These are phyloP conservation scores for Lachnellula subtilissima DNA, from an alignment of 2,329 filamentous ascomycete genomes.

Conservation along the genomic window DNA sequence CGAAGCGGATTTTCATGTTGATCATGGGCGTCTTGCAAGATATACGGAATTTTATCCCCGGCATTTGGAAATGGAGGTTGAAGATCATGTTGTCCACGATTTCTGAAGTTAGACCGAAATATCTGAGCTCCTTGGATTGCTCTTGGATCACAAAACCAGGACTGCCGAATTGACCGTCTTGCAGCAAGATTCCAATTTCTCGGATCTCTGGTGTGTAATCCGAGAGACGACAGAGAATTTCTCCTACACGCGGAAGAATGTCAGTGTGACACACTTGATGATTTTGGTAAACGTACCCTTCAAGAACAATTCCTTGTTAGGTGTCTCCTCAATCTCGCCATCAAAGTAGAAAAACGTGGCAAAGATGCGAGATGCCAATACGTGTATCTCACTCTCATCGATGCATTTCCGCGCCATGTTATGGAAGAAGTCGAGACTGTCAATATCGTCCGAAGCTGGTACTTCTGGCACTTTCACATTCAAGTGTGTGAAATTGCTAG, in stretches of 20 bases:
- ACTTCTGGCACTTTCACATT: not conserved
- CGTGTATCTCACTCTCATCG: not conserved
- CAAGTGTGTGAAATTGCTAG: not conserved
- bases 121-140: not conserved
- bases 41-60: not conserved
- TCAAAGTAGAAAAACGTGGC: constrained; percentile 1
- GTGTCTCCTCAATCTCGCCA: not conserved
- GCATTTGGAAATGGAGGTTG: not conserved
- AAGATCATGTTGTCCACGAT: not conserved
- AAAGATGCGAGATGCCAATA: not conserved
- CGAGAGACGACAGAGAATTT: not conserved
- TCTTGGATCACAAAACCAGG: not conserved
- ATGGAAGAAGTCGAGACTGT: not conserved
- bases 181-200: not conserved
- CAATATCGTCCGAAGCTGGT: not conserved
- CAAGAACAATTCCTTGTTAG: not conserved
- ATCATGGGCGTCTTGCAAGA: not conserved
- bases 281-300: not conserved
- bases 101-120: not conserved
- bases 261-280: not conserved
- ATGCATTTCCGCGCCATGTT: not conserved
- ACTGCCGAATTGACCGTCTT: not conserved
- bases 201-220: not conserved
- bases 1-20: not conserved
- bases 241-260: not conserved